Percentiles rank a stretch among this genome's conserved stretches.
Evolutionary conservation across 768 basidiomycete genomes (phyloP).

Genomic region (Leccinellum albellum): DNA sequence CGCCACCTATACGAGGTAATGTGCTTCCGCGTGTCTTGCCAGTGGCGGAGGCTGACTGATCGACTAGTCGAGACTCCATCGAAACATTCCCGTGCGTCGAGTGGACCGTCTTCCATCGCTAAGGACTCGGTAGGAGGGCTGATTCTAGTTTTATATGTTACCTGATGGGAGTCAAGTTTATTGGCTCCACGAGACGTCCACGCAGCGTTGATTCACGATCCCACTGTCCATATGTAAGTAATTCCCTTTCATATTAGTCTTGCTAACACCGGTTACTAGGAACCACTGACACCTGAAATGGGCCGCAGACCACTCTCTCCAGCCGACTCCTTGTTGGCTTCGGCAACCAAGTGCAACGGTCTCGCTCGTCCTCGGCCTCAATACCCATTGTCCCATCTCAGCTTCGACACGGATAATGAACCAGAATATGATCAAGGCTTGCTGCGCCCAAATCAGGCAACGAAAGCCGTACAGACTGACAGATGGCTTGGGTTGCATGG

Average conservation of each 20-base stretch:
- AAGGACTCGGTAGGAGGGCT: slow-evolving; percentile 43
- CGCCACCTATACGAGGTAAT: slow-evolving; percentile 43
- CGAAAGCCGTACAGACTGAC: slow-evolving; percentile 71
- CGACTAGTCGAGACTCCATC: slow-evolving; percentile 33
- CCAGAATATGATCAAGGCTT: slow-evolving; percentile 32
- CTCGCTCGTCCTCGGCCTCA: slow-evolving; percentile 20
- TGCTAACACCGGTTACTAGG: slow-evolving; percentile 25
- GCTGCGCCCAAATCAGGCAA: slow-evolving; percentile 43
- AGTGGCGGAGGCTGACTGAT: slow-evolving; percentile 2
- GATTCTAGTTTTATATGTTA: slow-evolving; percentile 26
- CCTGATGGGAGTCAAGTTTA: slow-evolving; percentile 24
- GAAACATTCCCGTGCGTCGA: slow-evolving; percentile 40
- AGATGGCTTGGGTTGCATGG: slow-evolving; percentile 27
- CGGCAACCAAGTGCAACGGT: slow-evolving; percentile 26
- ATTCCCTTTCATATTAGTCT: neutral
- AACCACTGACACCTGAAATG: slow-evolving; percentile 47
- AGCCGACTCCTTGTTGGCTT: slow-evolving; percentile 31
- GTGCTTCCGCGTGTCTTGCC: neutral
- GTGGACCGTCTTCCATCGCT: slow-evolving; percentile 40
- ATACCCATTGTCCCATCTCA: slow-evolving; percentile 27
- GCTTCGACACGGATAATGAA: slow-evolving; percentile 46
- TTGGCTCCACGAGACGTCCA: slow-evolving; percentile 29
- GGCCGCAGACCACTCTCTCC: slow-evolving; percentile 41
- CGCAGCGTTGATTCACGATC: slow-evolving; percentile 34
- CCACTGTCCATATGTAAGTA: slow-evolving; percentile 33